Conservation (phyloP, 108 stramenopile genomes). For the Chaetoceros tenuissimus region DNA sequence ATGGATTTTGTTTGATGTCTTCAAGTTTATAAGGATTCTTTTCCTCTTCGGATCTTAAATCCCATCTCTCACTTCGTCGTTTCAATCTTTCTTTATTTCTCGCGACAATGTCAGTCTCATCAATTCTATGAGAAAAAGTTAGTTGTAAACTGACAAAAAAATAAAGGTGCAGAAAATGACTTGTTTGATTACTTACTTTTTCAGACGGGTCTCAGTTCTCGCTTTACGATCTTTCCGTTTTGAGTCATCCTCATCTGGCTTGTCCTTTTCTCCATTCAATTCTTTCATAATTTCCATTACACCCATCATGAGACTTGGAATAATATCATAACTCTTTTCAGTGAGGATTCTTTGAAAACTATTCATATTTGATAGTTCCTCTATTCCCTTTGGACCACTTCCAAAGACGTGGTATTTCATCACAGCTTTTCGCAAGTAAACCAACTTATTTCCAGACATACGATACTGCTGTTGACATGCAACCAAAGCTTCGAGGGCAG, state of each 20-base stretch:
- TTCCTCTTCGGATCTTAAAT: no score
- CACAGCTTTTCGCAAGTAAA: constrained; percentile 55
- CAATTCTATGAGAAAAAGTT: no score
- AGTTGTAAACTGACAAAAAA: no score
- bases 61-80: no score
- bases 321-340: constrained; percentile 31
- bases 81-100: no score
- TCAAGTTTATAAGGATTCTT: no score
- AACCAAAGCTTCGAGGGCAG: constrained; percentile 56
- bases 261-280: background rate
- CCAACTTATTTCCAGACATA: constrained; percentile 54
- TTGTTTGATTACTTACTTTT: background rate
- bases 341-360: constrained; percentile 35
- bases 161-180: no score
- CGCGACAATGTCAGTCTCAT: no score
- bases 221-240: background rate
- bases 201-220: background rate
- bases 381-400: constrained; percentile 35
- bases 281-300: constrained; percentile 35
- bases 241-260: background rate
- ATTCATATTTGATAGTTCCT: constrained; percentile 27
- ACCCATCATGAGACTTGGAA: constrained; percentile 58
- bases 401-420: constrained; percentile 52
- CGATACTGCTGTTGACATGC: constrained; percentile 43
- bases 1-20: no score